Evolutionary conservation across 768 basidiomycete genomes (phyloP).

Genomic region (Russula sp.): DNA sequence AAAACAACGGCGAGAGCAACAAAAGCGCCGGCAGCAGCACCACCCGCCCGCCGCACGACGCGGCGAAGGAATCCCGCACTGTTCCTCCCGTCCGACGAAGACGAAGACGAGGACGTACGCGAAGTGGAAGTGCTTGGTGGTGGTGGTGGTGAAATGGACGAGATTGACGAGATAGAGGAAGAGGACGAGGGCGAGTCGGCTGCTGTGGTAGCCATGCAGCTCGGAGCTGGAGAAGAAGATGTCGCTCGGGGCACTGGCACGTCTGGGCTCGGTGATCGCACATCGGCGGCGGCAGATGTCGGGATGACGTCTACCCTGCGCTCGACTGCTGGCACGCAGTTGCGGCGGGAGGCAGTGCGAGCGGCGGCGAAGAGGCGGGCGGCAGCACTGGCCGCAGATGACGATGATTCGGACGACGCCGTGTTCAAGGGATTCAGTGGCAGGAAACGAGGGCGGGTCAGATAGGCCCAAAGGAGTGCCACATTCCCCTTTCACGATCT

Average conservation of each 20-base stretch:
- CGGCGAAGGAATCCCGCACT: conserved; percentile 5
- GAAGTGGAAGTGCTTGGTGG: neutral
- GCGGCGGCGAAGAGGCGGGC: conserved; percentile 14
- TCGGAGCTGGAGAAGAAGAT: neutral
- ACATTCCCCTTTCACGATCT: too few species aligned
- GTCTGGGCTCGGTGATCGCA: neutral
- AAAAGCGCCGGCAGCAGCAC: too few species aligned
- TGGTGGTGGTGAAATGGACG: too few species aligned
- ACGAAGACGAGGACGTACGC: neutral
- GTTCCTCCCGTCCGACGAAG: conserved; percentile 15
- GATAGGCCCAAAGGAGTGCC: neutral
- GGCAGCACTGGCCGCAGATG: conserved; percentile 30
- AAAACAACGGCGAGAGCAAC: neutral
- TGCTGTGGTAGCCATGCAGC: neutral
- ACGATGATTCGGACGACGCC: conserved; percentile 62
- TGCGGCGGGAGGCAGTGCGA: conserved; percentile 13
- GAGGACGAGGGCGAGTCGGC: neutral
- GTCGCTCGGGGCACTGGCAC: neutral
- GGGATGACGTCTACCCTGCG: conserved; percentile 25
- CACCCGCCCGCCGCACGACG: neutral
- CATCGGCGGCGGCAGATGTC: neutral
- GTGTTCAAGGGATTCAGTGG: conserved; percentile 55
- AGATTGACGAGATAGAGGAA: neutral
- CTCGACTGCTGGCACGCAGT: conserved; percentile 24
- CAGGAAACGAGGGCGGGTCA: conserved; percentile 24